Percentiles rank a stretch among this genome's conserved stretches.
phyloP scores from a whole-genome alignment of 1,284 basidiomycete species.

The Ganoderma meredithae region DNA sequence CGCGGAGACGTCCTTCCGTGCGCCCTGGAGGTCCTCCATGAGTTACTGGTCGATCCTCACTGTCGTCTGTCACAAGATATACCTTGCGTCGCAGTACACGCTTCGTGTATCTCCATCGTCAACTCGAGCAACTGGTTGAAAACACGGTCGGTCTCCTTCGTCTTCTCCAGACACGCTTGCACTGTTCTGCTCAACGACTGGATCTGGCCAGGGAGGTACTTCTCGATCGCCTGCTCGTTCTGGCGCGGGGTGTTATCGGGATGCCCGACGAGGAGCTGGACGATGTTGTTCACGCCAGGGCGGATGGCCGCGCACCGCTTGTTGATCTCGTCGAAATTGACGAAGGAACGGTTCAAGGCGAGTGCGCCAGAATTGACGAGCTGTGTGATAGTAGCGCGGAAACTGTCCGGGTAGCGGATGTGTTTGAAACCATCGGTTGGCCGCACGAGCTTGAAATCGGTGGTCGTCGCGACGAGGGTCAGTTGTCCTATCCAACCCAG shows the following conservation, averaged over 20 bases:
- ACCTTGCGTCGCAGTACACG: constrained; percentile 22
- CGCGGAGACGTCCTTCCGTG: constrained; percentile 11
- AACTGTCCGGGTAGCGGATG: constrained; percentile 22
- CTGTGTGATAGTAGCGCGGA: constrained; percentile 23
- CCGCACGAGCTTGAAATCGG: constrained; percentile 21
- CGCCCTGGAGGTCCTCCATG: not conserved
- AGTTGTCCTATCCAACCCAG: constrained; percentile 12
- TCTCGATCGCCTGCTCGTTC: constrained; percentile 20
- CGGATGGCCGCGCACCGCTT: constrained; percentile 19
- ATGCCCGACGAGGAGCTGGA: constrained; percentile 20
- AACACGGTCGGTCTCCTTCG: constrained; percentile 20
- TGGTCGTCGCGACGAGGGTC: constrained; percentile 18
- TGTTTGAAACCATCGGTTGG: constrained; percentile 17
- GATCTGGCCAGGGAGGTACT: constrained; percentile 21
- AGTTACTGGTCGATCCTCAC: not conserved
- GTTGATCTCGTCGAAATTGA: constrained; percentile 26
- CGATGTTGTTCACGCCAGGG: constrained; percentile 25
- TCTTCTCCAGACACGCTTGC: constrained; percentile 20
- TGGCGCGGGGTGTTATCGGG: constrained; percentile 20
- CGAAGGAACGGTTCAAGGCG: constrained; percentile 23
- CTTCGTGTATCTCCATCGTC: constrained; percentile 24
- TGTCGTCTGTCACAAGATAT: not conserved
- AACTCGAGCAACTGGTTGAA: constrained; percentile 21
- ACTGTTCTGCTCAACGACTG: constrained; percentile 15
- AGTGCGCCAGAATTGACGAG: constrained; percentile 24